Conservation (phyloP, 225 moss, liverwort and hornwort genomes). For the Antitrichia curtipendula region DNA sequence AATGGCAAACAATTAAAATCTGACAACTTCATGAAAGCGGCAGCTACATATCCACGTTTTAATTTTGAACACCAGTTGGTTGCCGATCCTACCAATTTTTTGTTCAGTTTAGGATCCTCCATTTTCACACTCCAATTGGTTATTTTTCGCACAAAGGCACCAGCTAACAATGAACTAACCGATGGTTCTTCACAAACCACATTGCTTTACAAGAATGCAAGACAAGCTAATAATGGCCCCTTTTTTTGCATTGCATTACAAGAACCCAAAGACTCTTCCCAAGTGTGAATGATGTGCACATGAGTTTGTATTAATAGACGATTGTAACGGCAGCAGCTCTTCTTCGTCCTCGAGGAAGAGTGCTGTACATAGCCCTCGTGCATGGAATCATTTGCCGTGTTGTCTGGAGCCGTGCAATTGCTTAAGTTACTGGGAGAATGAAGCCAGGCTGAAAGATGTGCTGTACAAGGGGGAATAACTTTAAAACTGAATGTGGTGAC, state of each 20-base stretch:
- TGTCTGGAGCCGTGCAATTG: neutral
- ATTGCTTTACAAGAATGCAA: neutral
- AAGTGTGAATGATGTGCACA: neutral
- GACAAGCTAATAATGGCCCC: too few relatives aligned
- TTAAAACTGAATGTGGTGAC: neutral
- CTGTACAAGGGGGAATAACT: neutral
- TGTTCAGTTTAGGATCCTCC: neutral
- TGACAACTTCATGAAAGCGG: too few relatives aligned
- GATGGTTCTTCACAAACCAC: accelerated
- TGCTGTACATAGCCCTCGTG: neutral
- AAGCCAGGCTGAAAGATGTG: neutral
- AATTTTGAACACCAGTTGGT: neutral
- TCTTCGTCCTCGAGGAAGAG: neutral
- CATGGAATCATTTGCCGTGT: neutral
- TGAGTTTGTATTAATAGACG: neutral
- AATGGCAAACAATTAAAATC: neutral
- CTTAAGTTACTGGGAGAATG: neutral
- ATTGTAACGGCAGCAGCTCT: neutral
- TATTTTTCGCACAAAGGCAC: neutral
- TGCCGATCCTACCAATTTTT: neutral
- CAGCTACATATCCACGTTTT: neutral
- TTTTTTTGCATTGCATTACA: neutral
- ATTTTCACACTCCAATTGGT: neutral
- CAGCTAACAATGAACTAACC: neutral
- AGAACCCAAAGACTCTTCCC: neutral